Evolutionary conservation across 2,329 filamentous ascomycete species (phyloP), one percentile per base, ranked within the genome.

Genomic region (Apiospora phragmitis): DNA sequence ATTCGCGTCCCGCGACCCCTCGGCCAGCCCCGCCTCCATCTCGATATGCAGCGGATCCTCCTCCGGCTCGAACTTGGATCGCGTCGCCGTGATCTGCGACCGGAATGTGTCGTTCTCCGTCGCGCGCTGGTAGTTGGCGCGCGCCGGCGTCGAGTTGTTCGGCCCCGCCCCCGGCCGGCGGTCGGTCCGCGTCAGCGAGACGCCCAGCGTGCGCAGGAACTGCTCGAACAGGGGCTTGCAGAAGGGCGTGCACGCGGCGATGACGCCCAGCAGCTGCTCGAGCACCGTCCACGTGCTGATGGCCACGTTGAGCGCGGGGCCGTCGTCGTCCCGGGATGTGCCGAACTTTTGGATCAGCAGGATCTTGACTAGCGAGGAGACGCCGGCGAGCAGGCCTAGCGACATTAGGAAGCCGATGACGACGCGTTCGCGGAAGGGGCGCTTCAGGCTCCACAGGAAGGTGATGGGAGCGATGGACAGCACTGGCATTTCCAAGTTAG

Each of bases 331-430:
- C 16, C n/a, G n/a, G n/a, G 51, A 29, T 0, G 6, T 18, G 18
- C 62, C 62, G 62, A 41, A 66, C 11, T 43, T 29, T 1, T 8
- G 7, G 62, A 66, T 43, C 35, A 8, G 4, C 11, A 66, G 62
- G 35, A 21, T 66, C 21, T 66, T 66, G 11, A 66, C 35, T 11
- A 66, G 62, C 35, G 62, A 66, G 35, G n/a, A 42, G 11, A 43
- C 38, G 62, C 62, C 62, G 66, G 66, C 66, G n/a, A 68, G 66
- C 14, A 68, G n/a, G 26, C 66, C 66, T 9, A 47, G 12, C 42
- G 42, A 68, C 66, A 68, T 68, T 12, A 68, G 66, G 45, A 38
- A 29, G 18, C 66, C 66, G 29, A 68, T 47, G 38, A 68, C 45
- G 66, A 68, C 42, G 26, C 66, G 41, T 32, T 68, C 66, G 42